Base-by-base conservation (phyloP, 2,329 filamentous ascomycete genomes). In the Trichoderma asperellum region DNA sequence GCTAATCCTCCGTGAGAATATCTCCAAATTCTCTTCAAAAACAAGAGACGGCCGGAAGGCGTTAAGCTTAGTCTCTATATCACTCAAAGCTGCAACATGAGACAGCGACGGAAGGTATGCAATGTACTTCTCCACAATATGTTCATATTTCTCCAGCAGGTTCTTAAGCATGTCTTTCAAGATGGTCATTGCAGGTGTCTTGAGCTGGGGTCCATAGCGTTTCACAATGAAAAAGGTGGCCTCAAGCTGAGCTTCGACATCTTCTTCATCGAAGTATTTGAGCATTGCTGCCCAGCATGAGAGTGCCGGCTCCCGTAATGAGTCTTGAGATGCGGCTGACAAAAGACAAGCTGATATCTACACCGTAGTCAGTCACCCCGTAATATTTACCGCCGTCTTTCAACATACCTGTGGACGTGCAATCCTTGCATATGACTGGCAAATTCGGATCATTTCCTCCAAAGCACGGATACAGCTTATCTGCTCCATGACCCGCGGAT, bases 301-400 rank as follows among this genome's bases (percentile, higher is more conserved):
- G 75, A 98, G 94, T 2, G 94, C 92, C 35, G 89, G 84, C 71
- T 93, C 86, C 71, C 93, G 89, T n/a, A 99, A 84, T 58, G 91
- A 87, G 56, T 89, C 85, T 62, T 92, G 88, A 18, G 91, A 86
- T 70, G 98, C 86, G 0, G 94, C 94, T 27, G 93, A 94, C 71
- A 97, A 89, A 14, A 99, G 83, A 76, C 93, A 97, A n/a, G 95
- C 94, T 73, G 93, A 93, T 68, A 98, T 95, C 89, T 95, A 75
- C 68, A 47, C 12, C 16, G 24, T 8, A 14, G 12, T 60, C 21
- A 71, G 59, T 24, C 12, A 4, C 63, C 29, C 12, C 37, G 37
- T 71, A n/a, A 69, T 29, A 37, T 18, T 47, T 35, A 4, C 49
- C 1, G 49, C 7, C 59, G 11, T 21, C 34, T 24, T 18, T n/a